Base-by-base conservation (phyloP, 192 early-diverging fungal genomes). In the Coemansia sp. region DNA sequence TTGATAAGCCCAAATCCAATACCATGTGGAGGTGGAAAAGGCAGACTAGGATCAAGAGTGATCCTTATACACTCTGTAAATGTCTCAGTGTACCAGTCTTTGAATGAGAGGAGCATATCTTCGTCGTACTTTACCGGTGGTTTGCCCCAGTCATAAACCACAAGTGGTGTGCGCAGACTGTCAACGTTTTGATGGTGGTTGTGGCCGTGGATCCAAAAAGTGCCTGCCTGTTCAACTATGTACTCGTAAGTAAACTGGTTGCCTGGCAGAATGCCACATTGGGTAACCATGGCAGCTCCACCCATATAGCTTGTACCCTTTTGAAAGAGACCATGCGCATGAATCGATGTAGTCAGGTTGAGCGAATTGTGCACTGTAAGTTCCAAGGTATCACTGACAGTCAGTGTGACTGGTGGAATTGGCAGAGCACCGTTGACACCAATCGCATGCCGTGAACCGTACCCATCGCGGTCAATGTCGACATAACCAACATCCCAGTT, bases 151-250 rank as follows among this genome's bases (percentile, higher is more conserved):
- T 88, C 84, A 40, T 89, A 73, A 50, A 95, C 78, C 44, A 93
- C 81, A n/a, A 95, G 57, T 8, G 92, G 81, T 0, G 84, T 79
- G 46, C 89, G 87, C 62, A 93, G 77, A 35, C 93, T 92, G 62
- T 95, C 93, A 16, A 89, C 85, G 64, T 92, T 93, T 70, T 94
- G 91, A 21, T 78, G 85, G 41, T 68, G 66, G 63, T 69, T 76
- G 69, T 94, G 93, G 35, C 81, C 83, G 62, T 94, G 93, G 33
- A 90, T 77, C 94, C 94, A 96, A 77, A 86, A 94, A 10, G 91
- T 93, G 34, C 94, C 94, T 27, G 84, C 66, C 66, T 95, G 90
- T 31, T 81, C 63, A 11, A 89, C 63, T 9, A 76, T 62, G 66
- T 88, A 87, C 11, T 76, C 77, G 66, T 95, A 95, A 1, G 90